Percentiles rank a stretch among this genome's conserved stretches.
Evolutionary conservation across 257 asterid species (phyloP).

Genomic region (Solanum piurae): DNA sequence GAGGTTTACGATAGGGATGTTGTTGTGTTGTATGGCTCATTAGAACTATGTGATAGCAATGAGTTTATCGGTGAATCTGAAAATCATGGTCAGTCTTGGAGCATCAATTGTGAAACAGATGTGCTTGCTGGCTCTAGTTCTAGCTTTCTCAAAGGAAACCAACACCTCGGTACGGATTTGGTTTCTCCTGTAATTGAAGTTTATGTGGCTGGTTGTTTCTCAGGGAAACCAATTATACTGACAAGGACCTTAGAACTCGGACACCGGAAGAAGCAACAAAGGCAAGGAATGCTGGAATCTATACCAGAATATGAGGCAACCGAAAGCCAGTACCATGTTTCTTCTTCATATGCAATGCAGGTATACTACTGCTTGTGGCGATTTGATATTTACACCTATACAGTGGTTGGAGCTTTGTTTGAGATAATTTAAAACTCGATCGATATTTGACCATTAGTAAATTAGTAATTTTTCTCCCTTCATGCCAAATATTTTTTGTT

Average conservation of each 20-base stretch:
- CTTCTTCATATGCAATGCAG: conserved; percentile 28
- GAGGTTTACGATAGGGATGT: conserved; percentile 41
- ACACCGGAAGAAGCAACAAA: conserved; percentile 40
- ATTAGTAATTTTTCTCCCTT: not conserved
- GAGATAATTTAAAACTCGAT: not conserved
- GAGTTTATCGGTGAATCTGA: conserved; percentile 26
- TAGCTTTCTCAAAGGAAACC: conserved; percentile 23
- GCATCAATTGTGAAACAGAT: conserved; percentile 40
- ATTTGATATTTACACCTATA: not conserved
- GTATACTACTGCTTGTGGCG: conserved; percentile 5
- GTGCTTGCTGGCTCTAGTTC: conserved; percentile 8
- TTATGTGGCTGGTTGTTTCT: conserved; percentile 58
- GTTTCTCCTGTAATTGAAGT: conserved; percentile 47
- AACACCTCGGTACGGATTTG: conserved; percentile 8
- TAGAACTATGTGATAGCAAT: conserved; percentile 26
- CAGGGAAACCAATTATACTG: conserved; percentile 49
- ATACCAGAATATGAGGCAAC: conserved; percentile 53
- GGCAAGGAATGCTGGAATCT: conserved; percentile 49
- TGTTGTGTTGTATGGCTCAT: conserved; percentile 39
- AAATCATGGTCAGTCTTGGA: conserved; percentile 35
- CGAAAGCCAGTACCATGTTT: conserved; percentile 14
- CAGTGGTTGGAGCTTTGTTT: not conserved
- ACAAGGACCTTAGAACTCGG: conserved; percentile 41
- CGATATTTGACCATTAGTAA: not conserved
- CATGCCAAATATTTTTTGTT: not conserved